Evolutionary conservation across 1,284 basidiomycete genomes (phyloP).

Genomic region (Afroboletus lepidellus): DNA sequence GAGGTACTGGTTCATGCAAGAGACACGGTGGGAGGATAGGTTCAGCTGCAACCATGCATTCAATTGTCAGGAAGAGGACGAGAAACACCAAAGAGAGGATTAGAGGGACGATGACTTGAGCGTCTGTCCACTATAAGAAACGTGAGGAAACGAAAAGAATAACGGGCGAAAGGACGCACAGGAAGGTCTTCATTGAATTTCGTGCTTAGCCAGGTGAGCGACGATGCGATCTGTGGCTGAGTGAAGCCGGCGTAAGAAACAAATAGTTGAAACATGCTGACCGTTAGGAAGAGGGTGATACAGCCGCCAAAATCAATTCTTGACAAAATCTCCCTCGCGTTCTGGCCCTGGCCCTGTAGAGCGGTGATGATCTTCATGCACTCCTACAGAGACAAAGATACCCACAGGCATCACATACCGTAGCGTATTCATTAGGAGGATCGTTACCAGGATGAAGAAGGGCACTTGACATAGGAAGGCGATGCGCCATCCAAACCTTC

Average conservation of each 20-base stretch:
- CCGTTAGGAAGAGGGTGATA: constrained; percentile 18
- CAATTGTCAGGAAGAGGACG: constrained; percentile 16
- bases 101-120: constrained; percentile 14
- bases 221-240: constrained; percentile 14
- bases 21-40: constrained; percentile 16
- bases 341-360: constrained; percentile 21
- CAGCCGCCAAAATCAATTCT: constrained; percentile 26
- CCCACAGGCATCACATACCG: constrained; percentile 20
- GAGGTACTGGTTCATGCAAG: constrained; percentile 44
- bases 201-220: constrained; percentile 1
- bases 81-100: constrained; percentile 17
- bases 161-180: constrained; percentile 1
- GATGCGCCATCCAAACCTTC: constrained; percentile 23
- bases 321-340: constrained; percentile 15
- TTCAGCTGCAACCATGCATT: constrained; percentile 13
- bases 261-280: not conserved
- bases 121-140: constrained; percentile 16
- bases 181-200: constrained; percentile 23
- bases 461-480: constrained; percentile 21
- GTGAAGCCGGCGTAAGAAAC: not conserved
- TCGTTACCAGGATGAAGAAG: constrained; percentile 13
- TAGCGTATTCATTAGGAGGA: constrained; percentile 17
- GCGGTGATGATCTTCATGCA: not conserved
- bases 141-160: not conserved
- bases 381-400: not conserved